These are phyloP conservation scores for Daldinia concentrica DNA, from an alignment of 495 filamentous ascomycete genomes.

Conservation along the genomic window DNA sequence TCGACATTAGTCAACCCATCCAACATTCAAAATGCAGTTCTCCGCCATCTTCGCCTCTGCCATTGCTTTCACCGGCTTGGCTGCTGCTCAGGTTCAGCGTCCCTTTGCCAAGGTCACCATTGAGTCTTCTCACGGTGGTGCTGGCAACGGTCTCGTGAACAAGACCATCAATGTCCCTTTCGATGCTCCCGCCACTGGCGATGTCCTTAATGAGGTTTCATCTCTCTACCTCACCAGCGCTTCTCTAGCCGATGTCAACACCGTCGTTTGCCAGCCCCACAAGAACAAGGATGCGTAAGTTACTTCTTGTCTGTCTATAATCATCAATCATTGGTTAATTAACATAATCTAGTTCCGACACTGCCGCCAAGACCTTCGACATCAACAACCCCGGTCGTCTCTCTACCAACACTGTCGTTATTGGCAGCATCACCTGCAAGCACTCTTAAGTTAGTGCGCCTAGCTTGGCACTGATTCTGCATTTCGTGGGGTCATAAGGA, in stretches of 20 bases:
- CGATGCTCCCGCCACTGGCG: neutral
- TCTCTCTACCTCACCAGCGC: constrained; percentile 30
- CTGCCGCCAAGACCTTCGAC: constrained; percentile 12
- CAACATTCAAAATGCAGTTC: constrained; percentile 37
- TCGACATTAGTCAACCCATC: constrained; percentile 12
- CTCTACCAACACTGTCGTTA: constrained; percentile 37
- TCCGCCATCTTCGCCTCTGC: constrained; percentile 24
- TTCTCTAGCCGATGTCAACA: neutral
- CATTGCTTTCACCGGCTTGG: constrained; percentile 28
- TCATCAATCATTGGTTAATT: neutral
- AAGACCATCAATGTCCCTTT: constrained; percentile 15
- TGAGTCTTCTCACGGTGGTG: constrained; percentile 35
- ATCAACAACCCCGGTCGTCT: constrained; percentile 15
- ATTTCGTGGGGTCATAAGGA: neutral
- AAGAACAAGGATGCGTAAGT: constrained; percentile 14
- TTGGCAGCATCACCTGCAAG: constrained; percentile 33
- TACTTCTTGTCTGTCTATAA: neutral
- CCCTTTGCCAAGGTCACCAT: constrained; percentile 14
- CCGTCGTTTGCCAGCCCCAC: constrained; percentile 27
- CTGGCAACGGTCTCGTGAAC: constrained; percentile 26
- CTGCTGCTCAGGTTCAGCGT: neutral
- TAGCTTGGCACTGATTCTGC: neutral
- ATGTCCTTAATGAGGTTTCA: constrained; percentile 24
- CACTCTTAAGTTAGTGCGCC: constrained; percentile 3
- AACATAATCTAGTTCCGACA: constrained; percentile 11